Conservation (phyloP, 768 basidiomycete species). For the Podaxis carcinomalis region DNA sequence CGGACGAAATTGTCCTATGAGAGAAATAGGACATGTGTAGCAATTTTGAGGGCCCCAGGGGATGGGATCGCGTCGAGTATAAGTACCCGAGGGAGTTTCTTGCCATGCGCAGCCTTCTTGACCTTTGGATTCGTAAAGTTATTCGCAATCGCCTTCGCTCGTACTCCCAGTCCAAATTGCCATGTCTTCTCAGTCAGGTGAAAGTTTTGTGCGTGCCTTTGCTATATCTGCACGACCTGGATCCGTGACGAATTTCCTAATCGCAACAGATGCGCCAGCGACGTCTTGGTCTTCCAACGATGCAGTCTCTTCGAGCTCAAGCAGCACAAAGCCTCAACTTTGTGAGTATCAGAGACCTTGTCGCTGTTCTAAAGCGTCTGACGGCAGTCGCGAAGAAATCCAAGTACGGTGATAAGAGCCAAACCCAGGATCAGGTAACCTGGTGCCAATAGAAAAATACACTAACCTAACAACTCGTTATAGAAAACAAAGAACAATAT, state of each 20-base stretch:
- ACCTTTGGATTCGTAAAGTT: neutral
- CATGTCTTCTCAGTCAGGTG: slow-evolving; percentile 1
- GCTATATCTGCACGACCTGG: neutral
- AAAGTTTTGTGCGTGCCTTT: neutral
- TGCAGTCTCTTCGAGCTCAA: slow-evolving; percentile 2
- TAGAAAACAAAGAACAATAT: neutral
- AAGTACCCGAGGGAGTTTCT: slow-evolving; percentile 5
- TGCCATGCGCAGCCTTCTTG: neutral
- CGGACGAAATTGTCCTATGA: slow-evolving; percentile 8
- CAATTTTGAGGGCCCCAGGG: neutral
- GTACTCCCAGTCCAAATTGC: neutral
- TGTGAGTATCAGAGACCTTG: neutral
- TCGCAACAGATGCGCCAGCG: neutral
- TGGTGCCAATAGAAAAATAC: neutral
- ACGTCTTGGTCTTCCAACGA: neutral
- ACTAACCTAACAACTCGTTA: neutral
- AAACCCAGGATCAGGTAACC: slow-evolving; percentile 1
- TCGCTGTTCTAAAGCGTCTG: neutral
- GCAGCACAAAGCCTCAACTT: neutral
- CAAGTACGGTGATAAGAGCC: neutral
- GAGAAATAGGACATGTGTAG: slow-evolving; percentile 5
- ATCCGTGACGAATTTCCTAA: neutral
- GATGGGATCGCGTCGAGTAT: neutral
- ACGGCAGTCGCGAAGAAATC: neutral
- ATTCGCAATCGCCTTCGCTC: neutral